A percentile compares a stretch with the other conserved stretches of the same genome.
Evolutionary conservation across 2,329 filamentous ascomycete genomes (phyloP).

Genomic region (Phyllosticta citribraziliensis): DNA sequence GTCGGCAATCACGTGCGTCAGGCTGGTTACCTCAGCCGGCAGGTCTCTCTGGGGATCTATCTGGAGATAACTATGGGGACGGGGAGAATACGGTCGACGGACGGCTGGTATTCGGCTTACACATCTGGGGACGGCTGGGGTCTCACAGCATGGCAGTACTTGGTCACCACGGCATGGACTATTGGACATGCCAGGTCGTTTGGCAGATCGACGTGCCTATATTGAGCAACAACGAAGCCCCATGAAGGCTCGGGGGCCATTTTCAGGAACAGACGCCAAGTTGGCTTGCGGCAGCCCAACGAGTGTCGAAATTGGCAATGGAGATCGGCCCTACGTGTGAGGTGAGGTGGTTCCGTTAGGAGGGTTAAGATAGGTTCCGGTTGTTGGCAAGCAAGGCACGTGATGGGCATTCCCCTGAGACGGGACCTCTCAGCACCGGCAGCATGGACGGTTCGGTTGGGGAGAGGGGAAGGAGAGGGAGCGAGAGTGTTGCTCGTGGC

Average conservation of each 20-base stretch:
- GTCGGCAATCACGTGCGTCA: not conserved
- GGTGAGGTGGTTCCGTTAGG: not conserved
- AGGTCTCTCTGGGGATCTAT: not conserved
- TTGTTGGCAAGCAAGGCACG: not conserved
- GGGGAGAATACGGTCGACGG: not conserved
- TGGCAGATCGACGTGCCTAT: not conserved
- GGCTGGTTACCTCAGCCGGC: not conserved
- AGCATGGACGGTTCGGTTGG: not conserved
- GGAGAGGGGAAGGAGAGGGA: too few species aligned
- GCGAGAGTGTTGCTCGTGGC: too few species aligned
- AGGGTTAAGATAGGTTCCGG: too few species aligned
- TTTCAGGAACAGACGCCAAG: not conserved
- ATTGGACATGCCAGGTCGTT: not conserved
- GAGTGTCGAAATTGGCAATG: not conserved
- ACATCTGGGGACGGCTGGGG: not conserved
- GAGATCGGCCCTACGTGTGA: not conserved
- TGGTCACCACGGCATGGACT: not conserved
- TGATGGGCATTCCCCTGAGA: not conserved
- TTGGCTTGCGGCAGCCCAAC: not conserved
- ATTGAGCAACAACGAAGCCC: not conserved
- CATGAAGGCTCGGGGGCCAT: not conserved
- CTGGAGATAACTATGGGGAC: slow-evolving; percentile 7
- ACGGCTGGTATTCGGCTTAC: not conserved
- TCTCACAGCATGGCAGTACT: not conserved
- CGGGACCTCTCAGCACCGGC: not conserved